phyloP scores from a whole-genome alignment of 164 flowering plant species.

The Sextonia rubra region DNA sequence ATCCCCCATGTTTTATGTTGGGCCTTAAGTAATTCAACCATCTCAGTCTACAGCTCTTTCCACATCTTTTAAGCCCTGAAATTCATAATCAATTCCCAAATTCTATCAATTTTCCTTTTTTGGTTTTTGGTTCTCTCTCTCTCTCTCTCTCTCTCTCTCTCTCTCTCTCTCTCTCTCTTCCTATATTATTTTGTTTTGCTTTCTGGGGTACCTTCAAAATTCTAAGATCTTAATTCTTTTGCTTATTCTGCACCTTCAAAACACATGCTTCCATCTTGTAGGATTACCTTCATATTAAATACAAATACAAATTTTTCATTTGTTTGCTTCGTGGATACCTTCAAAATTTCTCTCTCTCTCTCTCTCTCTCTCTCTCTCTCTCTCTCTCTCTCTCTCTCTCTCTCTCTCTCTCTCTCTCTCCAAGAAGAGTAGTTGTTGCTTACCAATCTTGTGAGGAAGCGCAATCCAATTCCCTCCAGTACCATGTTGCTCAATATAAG shows the following conservation, averaged over 20 bases:
- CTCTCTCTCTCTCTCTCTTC: background rate
- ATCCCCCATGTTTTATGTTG: constrained; percentile 76
- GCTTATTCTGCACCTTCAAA: background rate
- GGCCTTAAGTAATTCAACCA: constrained; percentile 87
- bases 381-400: constrained; percentile 8
- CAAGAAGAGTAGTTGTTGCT: background rate
- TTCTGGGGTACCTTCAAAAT: background rate
- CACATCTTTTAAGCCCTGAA: constrained; percentile 49
- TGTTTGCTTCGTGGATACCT: background rate
- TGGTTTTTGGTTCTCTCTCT: background rate
- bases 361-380: constrained; percentile 1
- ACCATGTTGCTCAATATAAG: constrained; percentile 55
- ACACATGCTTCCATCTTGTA: background rate
- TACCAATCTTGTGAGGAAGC: constrained; percentile 71
- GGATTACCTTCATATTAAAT: background rate
- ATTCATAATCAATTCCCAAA: background rate
- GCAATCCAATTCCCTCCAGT: constrained; percentile 79
- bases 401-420: background rate
- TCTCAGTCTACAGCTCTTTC: constrained; percentile 78
- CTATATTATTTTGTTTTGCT: background rate
- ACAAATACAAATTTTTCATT: background rate
- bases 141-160: constrained; percentile 5
- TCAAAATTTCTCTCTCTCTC: background rate
- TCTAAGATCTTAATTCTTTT: background rate
- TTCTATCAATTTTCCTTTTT: background rate